phyloP scores from a whole-genome alignment of 2,329 filamentous ascomycete species.

The Calonectria pauciramosa region DNA sequence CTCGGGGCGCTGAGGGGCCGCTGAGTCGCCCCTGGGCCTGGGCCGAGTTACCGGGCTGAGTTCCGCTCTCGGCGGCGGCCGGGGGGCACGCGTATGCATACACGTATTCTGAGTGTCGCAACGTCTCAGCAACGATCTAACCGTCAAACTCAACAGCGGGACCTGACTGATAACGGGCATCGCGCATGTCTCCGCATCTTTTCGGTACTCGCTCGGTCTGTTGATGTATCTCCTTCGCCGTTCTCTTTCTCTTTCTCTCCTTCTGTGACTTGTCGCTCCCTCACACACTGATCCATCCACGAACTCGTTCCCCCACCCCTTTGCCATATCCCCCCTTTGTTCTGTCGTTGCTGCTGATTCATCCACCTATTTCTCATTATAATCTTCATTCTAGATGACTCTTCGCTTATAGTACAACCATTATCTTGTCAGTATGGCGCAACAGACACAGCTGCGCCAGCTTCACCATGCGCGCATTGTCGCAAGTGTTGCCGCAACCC shows the following conservation, averaged over 20 bases:
- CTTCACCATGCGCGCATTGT: slow-evolving; percentile 78
- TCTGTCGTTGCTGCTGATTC: not conserved
- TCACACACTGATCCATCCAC: not conserved
- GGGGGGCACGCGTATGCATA: slow-evolving; percentile 17
- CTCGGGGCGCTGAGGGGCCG: not conserved
- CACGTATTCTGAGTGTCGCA: slow-evolving; percentile 19
- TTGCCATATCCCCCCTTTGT: not conserved
- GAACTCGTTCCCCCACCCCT: not conserved
- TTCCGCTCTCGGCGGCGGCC: slow-evolving; percentile 36
- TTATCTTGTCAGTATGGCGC: slow-evolving; percentile 36
- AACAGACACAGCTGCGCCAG: slow-evolving; percentile 42
- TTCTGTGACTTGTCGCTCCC: not conserved
- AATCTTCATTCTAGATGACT: slow-evolving; percentile 12
- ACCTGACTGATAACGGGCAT: slow-evolving; percentile 7
- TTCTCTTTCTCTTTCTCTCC: not conserved
- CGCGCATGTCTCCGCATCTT: slow-evolving; percentile 8
- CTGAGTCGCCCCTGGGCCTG: not conserved
- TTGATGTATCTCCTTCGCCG: not conserved
- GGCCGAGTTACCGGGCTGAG: slow-evolving; percentile 7
- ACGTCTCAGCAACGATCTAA: slow-evolving; percentile 6
- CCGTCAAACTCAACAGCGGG: not conserved
- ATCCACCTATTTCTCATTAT: not conserved
- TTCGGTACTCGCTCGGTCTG: not conserved
- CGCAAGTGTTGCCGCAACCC: slow-evolving; percentile 87
- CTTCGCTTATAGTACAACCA: not conserved